Evolutionary conservation across 2,329 filamentous ascomycete genomes (phyloP), one percentile per base, ranked within the genome.

Genomic region (Cladophialophora exuberans): DNA sequence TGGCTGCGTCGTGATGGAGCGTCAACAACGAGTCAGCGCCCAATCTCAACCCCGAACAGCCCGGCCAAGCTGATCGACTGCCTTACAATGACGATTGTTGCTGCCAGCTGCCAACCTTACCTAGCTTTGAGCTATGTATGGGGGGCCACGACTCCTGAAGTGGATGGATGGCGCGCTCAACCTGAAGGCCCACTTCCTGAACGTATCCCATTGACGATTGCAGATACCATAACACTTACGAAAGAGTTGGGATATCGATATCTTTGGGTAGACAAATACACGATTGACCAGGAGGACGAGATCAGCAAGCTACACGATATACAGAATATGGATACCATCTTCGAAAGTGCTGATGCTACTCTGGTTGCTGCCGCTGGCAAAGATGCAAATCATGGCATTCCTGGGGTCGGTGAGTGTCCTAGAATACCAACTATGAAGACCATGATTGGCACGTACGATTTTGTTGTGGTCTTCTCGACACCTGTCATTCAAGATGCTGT

Each of bases 121-220:
- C 61, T 76, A 3, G 73, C 76, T 15, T 67, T 78, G 17, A 78
- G 75, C 65, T 78, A 78, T 60, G 74, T 78, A 26, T 76, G 73
- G 67, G 73, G 72, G 6, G 65, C 69, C 3, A 61, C 61, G 9
- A 31, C 6, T 13, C 13, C 13, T 31, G 28, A 31, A 6, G 13
- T 6, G 7, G 20, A 30, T 26, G 22, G 28, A 7, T 6, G 7
- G 7, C 17, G 17, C 17, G 20, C 31, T 20, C 35, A 20, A 20
- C 74, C 77, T 57, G 74, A 74, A 56, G 75, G 78, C 57, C 7
- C 13, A 7, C 62, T 78, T 17, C 67, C 73, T 20, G 72, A 69
- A 57, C 76, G 75, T 63, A 65, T 79, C 11, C 53, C 55, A 15
- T 17, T 23, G 9, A 51, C 46, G 13, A 42, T 58, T 22, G 22